Base-by-base conservation (phyloP, 2,329 filamentous ascomycete species). In the Diaporthe eres region DNA sequence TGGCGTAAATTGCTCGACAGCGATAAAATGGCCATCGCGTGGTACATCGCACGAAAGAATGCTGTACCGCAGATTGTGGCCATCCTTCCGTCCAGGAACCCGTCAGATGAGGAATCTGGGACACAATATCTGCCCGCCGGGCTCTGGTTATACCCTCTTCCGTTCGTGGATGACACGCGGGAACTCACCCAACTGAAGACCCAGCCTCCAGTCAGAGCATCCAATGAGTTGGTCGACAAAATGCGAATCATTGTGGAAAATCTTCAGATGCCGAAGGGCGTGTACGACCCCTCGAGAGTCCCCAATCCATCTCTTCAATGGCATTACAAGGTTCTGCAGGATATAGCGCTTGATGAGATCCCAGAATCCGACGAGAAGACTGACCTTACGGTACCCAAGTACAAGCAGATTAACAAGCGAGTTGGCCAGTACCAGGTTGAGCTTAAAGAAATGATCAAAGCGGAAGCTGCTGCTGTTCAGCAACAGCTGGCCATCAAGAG, bases 291-390 rank as follows among this genome's bases (percentile, higher is more conserved):
- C 1, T 87, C 88, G 1, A 97, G 94, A 81, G 98, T 98, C 81
- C 95, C 97, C 0, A 99, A 99, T 77, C 95, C 96, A 13, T 90
- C 94, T 12, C 88, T 99, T 34, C 97, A 99, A 85, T 99, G 96
- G 96, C 97, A 98, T 85, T 99, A 98, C 87, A 93, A 92, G 77
- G 98, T 99, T 61, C 87, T 99, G 0, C 97, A 99, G 84, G 94
- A 94, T 9, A 89, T 98, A 75, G 97, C 97, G 0, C 88, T 99
- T 0, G 96, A 98, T 49, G 97, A 99, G 82, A 96, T 98, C 79
- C 86, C 98, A 1, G 96, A 96, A 0, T 93, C 94, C 28, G 90
- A 93, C 68, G 85, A 85, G 2, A 85, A 85, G 3, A 88, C 91
- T 19, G 97, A 99, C 81, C 92, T 94, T 78, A 98, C 97, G 0